Percentiles rank a stretch among this genome's conserved stretches.
These are phyloP conservation scores for Linum tenue DNA, from an alignment of 345 rosid genomes.

Conservation along the genomic window DNA sequence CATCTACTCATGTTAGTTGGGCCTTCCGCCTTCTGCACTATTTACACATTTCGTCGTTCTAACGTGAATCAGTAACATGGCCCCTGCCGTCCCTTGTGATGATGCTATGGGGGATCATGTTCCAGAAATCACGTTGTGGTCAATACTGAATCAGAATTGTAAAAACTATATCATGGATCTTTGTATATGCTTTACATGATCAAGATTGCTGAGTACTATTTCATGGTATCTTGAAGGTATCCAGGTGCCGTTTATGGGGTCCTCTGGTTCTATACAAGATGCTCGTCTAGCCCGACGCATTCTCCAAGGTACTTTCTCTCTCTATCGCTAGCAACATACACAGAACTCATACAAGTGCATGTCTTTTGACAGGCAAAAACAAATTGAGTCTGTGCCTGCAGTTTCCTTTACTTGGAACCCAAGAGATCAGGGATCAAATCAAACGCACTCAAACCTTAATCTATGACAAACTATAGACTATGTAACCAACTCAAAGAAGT, in stretches of 20 bases:
- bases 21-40: background rate
- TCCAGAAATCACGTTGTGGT: background rate
- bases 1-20: slow-evolving; percentile 17
- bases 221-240: background rate
- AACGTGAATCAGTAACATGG: background rate
- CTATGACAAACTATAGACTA: too few species aligned
- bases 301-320: background rate
- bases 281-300: background rate
- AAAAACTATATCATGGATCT: too few species aligned
- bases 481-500: too few species aligned
- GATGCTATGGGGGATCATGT: background rate
- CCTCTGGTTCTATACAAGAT: background rate
- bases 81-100: background rate
- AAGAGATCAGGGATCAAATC: too few species aligned
- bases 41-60: background rate
- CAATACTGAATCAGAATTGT: too few species aligned
- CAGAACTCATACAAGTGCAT: too few species aligned
- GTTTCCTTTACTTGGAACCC: too few species aligned
- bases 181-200: too few species aligned
- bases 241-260: background rate
- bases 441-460: too few species aligned
- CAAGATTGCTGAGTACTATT: background rate
- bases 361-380: too few species aligned
- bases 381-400: too few species aligned
- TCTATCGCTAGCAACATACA: background rate